Evolutionary conservation across 2,329 filamentous ascomycete genomes (phyloP), one percentile per base, ranked within the genome.

Genomic region (Penicillium capsulatum): DNA sequence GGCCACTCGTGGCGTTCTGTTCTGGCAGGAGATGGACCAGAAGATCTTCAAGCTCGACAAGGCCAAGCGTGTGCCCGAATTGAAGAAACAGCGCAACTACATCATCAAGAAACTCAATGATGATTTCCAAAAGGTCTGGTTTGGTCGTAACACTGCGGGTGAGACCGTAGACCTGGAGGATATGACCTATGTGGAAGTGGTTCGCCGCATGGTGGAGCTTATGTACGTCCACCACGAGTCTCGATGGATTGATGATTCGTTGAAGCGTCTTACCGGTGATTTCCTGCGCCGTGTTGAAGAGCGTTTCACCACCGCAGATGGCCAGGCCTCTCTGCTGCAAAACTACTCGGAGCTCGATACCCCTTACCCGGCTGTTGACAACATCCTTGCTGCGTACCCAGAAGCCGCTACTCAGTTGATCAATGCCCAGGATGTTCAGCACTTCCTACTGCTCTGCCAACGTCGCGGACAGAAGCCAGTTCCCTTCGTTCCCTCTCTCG

Each of bases 21-120:
- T 98, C 75, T 98, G 92, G 92, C 84, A 89, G 34, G 94, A 98
- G 71, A 95, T 98, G 89, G 92, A 98, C 61, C 80, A 94, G 67
- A 96, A 94, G 71, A 97, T 98, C 59, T 98, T 98, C 74, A 85
- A 81, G 61, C 73, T 98, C 34, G 90, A 95, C 68, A 96, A 94
- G 73, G 88, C 91, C 60, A 95, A 96, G 75, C 83, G 89, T 29
- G 74, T 95, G 15, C 77, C 84, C 2, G 89, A 92, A 69, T 76
- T 96, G 29, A 87, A 88, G 73, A 94, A 92, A 72, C 83, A 86
- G 61, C 83, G 86, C 36, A 82, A 87, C 34, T 84, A 94, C 70
- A 94, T 95, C 65, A 95, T 96, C 70, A 84, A 90, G 74, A 92
- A 91, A 67, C 80, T 96, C 55, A 96, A 96, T 59, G 88, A 90